phyloP scores from a whole-genome alignment of 148 eudicot genomes.

The Euryodendron excelsum region DNA sequence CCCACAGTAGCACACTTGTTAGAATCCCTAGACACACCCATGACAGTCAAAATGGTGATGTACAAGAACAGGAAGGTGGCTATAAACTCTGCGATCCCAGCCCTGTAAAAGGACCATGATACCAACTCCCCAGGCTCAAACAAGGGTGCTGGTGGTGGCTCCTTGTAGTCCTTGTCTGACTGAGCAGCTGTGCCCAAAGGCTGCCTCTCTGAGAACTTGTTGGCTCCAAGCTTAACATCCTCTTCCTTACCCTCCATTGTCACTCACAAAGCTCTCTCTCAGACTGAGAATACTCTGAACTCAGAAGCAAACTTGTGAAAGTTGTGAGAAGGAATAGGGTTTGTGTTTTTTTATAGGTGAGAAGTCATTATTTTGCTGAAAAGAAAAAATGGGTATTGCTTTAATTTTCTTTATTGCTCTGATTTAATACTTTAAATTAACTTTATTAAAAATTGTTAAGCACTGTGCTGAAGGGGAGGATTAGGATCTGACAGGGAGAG shows the following conservation, averaged over 20 bases:
- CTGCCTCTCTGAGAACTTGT: conserved; percentile 48
- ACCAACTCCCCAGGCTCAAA: conserved; percentile 43
- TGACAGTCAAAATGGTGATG: conserved; percentile 47
- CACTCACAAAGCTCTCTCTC: background rate
- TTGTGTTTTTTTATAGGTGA: conserved; percentile 1
- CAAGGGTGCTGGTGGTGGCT: conserved; percentile 50
- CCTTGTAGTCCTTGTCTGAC: conserved; percentile 47
- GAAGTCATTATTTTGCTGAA: background rate
- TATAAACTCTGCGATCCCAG: conserved; percentile 49
- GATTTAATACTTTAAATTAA: background rate
- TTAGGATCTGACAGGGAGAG: background rate
- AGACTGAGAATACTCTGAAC: background rate
- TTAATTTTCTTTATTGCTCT: background rate
- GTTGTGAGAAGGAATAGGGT: background rate
- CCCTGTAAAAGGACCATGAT: conserved; percentile 54
- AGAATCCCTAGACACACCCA: conserved; percentile 34
- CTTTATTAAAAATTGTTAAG: background rate
- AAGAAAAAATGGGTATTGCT: background rate
- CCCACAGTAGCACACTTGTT: conserved; percentile 45
- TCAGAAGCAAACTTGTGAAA: background rate
- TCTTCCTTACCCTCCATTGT: conserved; percentile 51
- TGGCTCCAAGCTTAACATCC: conserved; percentile 51
- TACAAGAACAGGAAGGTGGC: conserved; percentile 53
- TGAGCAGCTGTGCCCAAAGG: conserved; percentile 50
- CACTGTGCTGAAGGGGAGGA: background rate